phyloP scores from a whole-genome alignment of 768 basidiomycete species.

The Sistotremastrum niveocremeum region DNA sequence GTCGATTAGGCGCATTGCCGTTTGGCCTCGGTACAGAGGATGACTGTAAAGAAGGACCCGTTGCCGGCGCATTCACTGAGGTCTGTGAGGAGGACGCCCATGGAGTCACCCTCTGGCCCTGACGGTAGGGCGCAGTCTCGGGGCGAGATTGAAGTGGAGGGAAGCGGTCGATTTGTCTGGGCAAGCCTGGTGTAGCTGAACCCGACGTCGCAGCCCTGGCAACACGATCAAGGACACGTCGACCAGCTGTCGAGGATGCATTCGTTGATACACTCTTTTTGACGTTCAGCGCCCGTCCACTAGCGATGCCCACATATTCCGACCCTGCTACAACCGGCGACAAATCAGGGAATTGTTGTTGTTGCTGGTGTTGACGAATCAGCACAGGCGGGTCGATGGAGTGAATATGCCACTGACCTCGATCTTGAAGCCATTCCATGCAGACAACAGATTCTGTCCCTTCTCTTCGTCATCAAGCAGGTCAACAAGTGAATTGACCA shows the following conservation, averaged over 20 bases:
- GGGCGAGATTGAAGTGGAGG: conserved; percentile 17
- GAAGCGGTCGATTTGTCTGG: conserved; percentile 20
- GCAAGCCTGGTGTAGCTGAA: conserved; percentile 8
- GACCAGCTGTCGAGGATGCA: conserved; percentile 40
- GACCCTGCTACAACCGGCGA: conserved; percentile 41
- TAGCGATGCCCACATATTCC: conserved; percentile 67
- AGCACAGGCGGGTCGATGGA: not conserved
- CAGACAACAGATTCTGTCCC: conserved; percentile 54
- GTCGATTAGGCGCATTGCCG: conserved; percentile 14
- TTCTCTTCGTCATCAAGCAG: conserved; percentile 77
- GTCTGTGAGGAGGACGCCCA: conserved; percentile 30
- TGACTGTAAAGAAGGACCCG: not conserved
- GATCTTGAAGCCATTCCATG: conserved; percentile 75
- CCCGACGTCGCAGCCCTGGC: conserved; percentile 54
- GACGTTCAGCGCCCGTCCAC: conserved; percentile 72
- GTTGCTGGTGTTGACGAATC: conserved; percentile 38
- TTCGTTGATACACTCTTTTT: conserved; percentile 59
- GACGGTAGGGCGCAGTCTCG: conserved; percentile 21
- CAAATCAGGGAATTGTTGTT: conserved; percentile 74
- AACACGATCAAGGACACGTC: conserved; percentile 77
- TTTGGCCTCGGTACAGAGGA: conserved; percentile 4
- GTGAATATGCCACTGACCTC: conserved; percentile 36
- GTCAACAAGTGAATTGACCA: conserved; percentile 63
- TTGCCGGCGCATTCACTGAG: no score
- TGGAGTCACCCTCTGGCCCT: conserved; percentile 41